A percentile compares a stretch with the other conserved stretches of the same genome.
phyloP scores from a whole-genome alignment of 371 early-diverging fungal species.

The Actinomortierella ambigua region DNA sequence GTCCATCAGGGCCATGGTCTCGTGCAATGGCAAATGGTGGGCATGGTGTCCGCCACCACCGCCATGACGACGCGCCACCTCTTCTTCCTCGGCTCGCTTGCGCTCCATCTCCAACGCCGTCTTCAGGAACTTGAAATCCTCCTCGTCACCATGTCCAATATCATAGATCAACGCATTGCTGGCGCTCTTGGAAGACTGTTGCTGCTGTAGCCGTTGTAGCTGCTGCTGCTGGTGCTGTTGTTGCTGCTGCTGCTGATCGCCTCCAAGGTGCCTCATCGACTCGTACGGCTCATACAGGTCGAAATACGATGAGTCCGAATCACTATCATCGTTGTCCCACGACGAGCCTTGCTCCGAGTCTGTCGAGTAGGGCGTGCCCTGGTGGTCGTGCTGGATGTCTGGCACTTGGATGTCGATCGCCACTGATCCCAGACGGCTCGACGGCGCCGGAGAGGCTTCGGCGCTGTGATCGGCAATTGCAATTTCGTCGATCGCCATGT shows the following conservation, averaged over 20 bases:
- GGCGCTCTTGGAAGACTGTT: too few relatives aligned
- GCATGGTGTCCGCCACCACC: conserved; percentile 3
- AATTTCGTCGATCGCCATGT: too few relatives aligned
- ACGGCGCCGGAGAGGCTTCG: too few relatives aligned
- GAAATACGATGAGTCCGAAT: conserved; percentile 40
- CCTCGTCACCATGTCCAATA: conserved; percentile 49
- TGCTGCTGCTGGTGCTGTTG: neutral
- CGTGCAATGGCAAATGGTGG: neutral
- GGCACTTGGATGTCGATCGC: too few relatives aligned
- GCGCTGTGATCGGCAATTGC: too few relatives aligned
- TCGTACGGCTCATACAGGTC: conserved; percentile 50
- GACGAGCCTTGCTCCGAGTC: too few relatives aligned
- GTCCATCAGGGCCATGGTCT: conserved; percentile 1
- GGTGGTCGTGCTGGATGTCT: too few relatives aligned
- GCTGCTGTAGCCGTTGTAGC: too few relatives aligned
- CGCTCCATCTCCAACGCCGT: conserved; percentile 51
- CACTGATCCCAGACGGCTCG: too few relatives aligned
- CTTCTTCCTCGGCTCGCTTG: conserved; percentile 23
- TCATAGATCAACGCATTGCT: conserved; percentile 5
- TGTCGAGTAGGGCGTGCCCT: too few relatives aligned
- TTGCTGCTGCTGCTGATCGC: neutral
- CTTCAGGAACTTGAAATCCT: conserved; percentile 59
- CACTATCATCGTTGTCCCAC: conserved; percentile 5
- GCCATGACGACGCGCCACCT: conserved; percentile 14
- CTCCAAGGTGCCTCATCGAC: conserved; percentile 27